These are phyloP conservation scores for Eucalyptus tenuipes DNA, from an alignment of 345 rosid genomes.

Conservation along the genomic window DNA sequence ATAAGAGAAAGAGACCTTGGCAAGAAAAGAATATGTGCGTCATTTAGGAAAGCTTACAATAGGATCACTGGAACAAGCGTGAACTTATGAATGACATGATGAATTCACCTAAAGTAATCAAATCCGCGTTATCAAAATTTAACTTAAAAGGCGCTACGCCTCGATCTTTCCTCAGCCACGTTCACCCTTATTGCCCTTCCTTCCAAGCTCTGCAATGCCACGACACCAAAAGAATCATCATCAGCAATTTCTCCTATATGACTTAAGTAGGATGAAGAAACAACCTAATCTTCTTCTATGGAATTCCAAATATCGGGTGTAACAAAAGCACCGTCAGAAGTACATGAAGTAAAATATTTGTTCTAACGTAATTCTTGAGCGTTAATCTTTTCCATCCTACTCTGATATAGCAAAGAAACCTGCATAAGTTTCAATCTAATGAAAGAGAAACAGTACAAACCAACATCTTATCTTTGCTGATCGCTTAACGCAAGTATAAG, in stretches of 20 bases:
- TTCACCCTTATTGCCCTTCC: conserved; percentile 90
- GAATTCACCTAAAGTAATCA: neutral
- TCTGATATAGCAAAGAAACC: neutral
- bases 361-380: neutral
- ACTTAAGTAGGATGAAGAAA: neutral
- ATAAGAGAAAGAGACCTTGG: neutral
- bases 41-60: neutral
- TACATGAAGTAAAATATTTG: neutral
- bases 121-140: neutral
- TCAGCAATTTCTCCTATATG: neutral
- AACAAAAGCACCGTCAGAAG: neutral
- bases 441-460: neutral
- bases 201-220: conserved; percentile 42
- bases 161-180: conserved; percentile 70
- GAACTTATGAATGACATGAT: neutral
- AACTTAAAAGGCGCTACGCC: conserved; percentile 3
- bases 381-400: neutral
- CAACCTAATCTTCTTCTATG: neutral
- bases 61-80: neutral
- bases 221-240: neutral
- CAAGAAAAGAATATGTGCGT: neutral
- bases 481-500: neutral
- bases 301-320: neutral
- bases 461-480: neutral
- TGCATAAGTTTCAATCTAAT: neutral